Evolutionary conservation across 495 filamentous ascomycete genomes (phyloP), one percentile per base, ranked within the genome.

Genomic region (Penicillium atrosanguineum): DNA sequence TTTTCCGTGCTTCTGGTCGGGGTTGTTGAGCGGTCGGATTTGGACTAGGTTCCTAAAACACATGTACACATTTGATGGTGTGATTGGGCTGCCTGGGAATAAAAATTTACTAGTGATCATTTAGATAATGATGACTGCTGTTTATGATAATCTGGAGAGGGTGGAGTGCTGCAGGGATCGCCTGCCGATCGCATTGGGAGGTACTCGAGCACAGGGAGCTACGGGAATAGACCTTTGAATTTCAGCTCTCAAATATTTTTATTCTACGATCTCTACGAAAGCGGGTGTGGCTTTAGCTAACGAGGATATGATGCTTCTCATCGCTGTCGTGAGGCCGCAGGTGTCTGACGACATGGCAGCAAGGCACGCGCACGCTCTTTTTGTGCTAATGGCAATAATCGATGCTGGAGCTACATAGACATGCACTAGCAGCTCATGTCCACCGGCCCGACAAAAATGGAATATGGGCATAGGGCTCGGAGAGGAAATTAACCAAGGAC

Each of bases 161-260:
- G 31, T 4, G 18, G 47, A 50, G n/a, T 28, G 12, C 40, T 23
- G 53, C 20, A 43, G 40, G 46, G 53, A 51, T 51, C 47, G 34
- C 23, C 54, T 19, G 54, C 46, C 54, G 54, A 56, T 56, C 54
- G n/a, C 45, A 19, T 38, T 19, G 6, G 23, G 21, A 7, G 18
- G 45, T 25, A 31, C 31, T 48, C 45, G 45, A 47, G 31, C 31
- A 34, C 19, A 48, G 46, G 46, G 31, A 34, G 31, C 28, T 12
- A 31, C 7, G 2, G 28, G 28, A 12, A 9, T 31, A n/a, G 28
- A 31, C 28, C 7, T 4, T 31, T 31, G 28, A 12, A 7, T 31
- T 31, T 31, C 2, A 31, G 11, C 7, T 31, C 11, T 31, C 7
- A n/a, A n/a, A n/a, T n/a, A n/a, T 34, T 14, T 14, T 15, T 14